Base-by-base conservation (phyloP, 2,329 filamentous ascomycete species). In the Septoria petroselini region DNA sequence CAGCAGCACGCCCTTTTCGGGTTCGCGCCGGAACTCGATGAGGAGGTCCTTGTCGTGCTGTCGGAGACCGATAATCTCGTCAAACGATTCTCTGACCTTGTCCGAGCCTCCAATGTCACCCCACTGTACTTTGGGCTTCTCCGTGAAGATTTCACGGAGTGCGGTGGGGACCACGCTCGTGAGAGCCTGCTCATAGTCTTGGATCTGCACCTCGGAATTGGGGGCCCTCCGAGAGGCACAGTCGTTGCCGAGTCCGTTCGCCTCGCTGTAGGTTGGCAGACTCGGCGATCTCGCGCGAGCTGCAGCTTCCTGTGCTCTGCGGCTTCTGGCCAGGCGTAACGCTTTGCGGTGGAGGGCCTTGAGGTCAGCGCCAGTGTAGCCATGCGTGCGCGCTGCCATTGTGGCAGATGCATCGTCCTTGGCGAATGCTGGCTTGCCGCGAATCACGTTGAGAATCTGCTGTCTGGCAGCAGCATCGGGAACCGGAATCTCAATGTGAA, bases 61-160 rank as follows among this genome's bases (percentile, higher is more conserved):
- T 8, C 33, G 23, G 4, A 37, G 43, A 50, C 81, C 75, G 9
- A 82, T 76, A 12, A 80, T 79, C 50, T 78, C 72, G 56, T 78
- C 75, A 19, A 85, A 73, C 29, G 73, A 72, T 48, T 70, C 18
- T 65, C 94, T 94, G 55, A 95, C 82, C 33, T 79, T 76, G 37
- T 85, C 80, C 55, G 95, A 87, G 1, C 91, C 91, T 53, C 89
- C 91, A 43, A 97, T 91, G 62, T 96, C 88, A 41, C 79, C 76
- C 90, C 90, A 97, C 67, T 79, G 80, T 21, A 95, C 84, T 11
- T 86, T 90, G 0, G 90, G 91, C 7, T 88, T 91, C 64, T 94
- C 88, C 39, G 96, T 76, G 65, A 93, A 88, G 48, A 95, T 83
- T 64, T 94, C 90, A 58, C 88, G 84, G 81, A 97, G 91, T 3